Percentiles rank a stretch among this genome's conserved stretches.
Conservation (phyloP, 164 flowering plant species). For the Kingdonia uniflora region DNA sequence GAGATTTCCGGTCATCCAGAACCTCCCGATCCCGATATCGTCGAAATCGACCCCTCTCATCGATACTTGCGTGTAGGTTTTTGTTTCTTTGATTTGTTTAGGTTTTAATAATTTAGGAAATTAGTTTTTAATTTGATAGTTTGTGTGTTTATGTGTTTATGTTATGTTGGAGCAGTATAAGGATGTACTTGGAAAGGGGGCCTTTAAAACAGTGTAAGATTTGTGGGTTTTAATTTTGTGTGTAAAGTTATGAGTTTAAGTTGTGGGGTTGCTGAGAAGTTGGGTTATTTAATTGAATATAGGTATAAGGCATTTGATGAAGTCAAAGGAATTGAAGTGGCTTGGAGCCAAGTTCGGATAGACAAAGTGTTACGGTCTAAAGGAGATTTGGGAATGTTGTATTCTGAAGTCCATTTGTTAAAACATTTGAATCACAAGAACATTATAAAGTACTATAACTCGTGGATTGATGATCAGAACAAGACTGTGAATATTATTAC, state of each 20-base stretch:
- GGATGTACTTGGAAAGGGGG: constrained; percentile 57
- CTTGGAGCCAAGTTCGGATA: constrained; percentile 54
- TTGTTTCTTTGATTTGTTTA: too few relatives aligned
- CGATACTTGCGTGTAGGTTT: constrained; percentile 50
- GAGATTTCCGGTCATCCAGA: background rate
- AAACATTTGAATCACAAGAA: constrained; percentile 49
- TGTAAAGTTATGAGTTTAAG: too few relatives aligned
- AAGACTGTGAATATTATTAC: constrained; percentile 55
- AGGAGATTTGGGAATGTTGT: constrained; percentile 40
- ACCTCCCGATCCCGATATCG: too few relatives aligned
- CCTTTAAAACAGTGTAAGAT: constrained; percentile 54
- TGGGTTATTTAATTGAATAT: background rate
- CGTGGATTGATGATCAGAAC: constrained; percentile 57
- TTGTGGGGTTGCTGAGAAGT: background rate
- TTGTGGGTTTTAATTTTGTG: background rate
- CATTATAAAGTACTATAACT: constrained; percentile 45
- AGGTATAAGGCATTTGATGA: constrained; percentile 60
- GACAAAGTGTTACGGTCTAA: constrained; percentile 44
- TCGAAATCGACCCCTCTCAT: constrained; percentile 37
- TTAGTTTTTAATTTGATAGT: background rate
- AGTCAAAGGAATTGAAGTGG: constrained; percentile 63
- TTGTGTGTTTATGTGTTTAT: background rate
- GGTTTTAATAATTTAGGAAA: too few relatives aligned
- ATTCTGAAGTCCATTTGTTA: constrained; percentile 50
- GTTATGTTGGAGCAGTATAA: constrained; percentile 42